These are phyloP conservation scores for Plectosphaerella cucumerina DNA, from an alignment of 2,329 filamentous ascomycete genomes.

Conservation along the genomic window DNA sequence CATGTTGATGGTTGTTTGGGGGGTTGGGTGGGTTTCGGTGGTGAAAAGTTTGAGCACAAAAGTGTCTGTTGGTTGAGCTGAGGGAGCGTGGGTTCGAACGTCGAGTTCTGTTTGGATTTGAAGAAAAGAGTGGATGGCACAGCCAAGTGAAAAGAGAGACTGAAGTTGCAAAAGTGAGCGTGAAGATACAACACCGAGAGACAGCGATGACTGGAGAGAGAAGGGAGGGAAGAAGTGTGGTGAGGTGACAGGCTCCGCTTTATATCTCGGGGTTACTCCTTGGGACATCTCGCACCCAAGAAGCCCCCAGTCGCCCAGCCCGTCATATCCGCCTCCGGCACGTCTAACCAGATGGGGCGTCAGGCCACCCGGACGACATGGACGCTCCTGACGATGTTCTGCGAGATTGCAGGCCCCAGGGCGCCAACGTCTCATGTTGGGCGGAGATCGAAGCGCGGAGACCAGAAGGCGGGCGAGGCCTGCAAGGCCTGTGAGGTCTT, in stretches of 20 bases:
- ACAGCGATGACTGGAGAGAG: neutral
- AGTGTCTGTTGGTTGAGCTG: neutral
- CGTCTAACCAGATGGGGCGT: neutral
- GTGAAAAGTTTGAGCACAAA: too few relatives aligned
- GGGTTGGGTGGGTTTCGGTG: neutral
- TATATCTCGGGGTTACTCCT: neutral
- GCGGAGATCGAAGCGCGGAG: neutral
- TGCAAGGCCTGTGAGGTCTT: neutral
- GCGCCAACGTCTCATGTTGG: conserved; percentile 2
- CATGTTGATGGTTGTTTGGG: conserved; percentile 26
- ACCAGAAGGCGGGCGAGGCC: neutral
- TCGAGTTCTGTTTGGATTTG: conserved; percentile 1
- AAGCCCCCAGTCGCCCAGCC: neutral
- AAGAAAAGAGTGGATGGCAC: conserved; percentile 3
- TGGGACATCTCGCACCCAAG: neutral
- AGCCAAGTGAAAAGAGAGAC: conserved; percentile 3
- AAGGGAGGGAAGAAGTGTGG: neutral
- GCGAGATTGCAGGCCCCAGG: conserved; percentile 2
- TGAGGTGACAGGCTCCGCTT: neutral
- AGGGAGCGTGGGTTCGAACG: conserved; percentile 3
- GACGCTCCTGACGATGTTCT: neutral
- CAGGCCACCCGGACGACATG: neutral
- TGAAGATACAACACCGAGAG: conserved; percentile 4
- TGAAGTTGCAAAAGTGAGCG: conserved; percentile 1
- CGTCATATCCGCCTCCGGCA: neutral